Conservation (phyloP, 441 rosid species). For the Flueggea neowawraea region DNA sequence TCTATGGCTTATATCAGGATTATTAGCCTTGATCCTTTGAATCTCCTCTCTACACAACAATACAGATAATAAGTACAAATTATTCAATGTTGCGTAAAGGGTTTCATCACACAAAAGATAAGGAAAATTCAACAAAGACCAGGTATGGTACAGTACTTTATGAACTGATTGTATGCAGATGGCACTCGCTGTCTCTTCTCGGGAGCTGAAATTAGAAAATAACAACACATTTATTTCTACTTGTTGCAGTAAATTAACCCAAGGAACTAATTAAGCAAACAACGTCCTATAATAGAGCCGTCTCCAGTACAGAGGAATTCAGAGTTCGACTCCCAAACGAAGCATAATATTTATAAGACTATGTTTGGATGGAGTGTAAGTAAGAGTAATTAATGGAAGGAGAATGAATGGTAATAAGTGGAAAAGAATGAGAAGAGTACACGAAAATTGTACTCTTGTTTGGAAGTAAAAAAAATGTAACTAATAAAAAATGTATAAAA, state of each 20-base stretch:
- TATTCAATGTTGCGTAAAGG: not conserved
- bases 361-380: no score
- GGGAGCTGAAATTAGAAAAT: slow-evolving; percentile 64
- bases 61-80: slow-evolving; percentile 2
- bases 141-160: slow-evolving; percentile 51
- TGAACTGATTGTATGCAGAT: slow-evolving; percentile 97
- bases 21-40: slow-evolving; percentile 92
- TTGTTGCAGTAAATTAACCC: not conserved
- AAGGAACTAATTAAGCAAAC: no score
- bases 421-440: no score
- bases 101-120: not conserved
- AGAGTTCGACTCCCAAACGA: no score
- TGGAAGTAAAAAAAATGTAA: no score
- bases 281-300: no score
- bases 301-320: no score
- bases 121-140: slow-evolving; percentile 1
- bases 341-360: no score
- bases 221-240: slow-evolving; percentile 18
- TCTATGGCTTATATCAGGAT: slow-evolving; percentile 93
- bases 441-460: no score
- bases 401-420: no score
- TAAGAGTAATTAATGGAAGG: no score
- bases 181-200: slow-evolving; percentile 98
- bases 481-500: no score
- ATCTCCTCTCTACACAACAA: slow-evolving; percentile 76